phyloP scores from a whole-genome alignment of 495 filamentous ascomycete species.

The Hyaloscypha hepaticicola region DNA sequence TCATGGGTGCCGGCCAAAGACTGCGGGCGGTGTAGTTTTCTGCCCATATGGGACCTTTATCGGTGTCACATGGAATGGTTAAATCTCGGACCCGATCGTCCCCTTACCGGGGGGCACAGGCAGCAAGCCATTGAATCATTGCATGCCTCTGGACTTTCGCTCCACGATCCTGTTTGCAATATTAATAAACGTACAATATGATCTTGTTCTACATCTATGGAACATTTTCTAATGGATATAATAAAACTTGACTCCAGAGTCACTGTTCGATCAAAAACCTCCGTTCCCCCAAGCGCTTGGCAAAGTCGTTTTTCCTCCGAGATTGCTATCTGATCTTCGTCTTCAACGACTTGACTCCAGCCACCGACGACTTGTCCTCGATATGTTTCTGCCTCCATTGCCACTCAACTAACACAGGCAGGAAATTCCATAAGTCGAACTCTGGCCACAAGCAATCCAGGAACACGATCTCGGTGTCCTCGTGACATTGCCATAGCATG shows the following conservation, averaged over 20 bases:
- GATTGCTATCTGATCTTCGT: conserved; percentile 23
- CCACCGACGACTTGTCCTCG: conserved; percentile 25
- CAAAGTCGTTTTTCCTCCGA: background rate
- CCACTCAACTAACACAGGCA: conserved; percentile 91
- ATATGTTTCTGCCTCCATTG: conserved; percentile 60
- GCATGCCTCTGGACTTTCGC: background rate
- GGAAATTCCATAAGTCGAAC: conserved; percentile 91
- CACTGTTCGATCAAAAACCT: too few species aligned
- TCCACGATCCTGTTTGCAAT: background rate
- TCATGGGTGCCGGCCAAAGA: background rate
- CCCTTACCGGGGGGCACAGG: background rate
- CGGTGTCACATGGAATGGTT: background rate
- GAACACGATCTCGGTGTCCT: conserved; percentile 89
- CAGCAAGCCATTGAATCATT: background rate
- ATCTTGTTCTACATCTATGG: background rate
- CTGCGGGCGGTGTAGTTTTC: background rate
- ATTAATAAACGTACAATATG: background rate
- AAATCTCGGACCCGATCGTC: background rate
- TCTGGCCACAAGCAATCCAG: conserved; percentile 93
- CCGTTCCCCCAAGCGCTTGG: background rate
- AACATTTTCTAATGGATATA: background rate
- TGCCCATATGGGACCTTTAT: background rate
- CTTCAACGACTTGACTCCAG: conserved; percentile 24
- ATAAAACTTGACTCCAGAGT: background rate
- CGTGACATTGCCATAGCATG: conserved; percentile 97